These are phyloP conservation scores for Hypoxylon lienhwacheense DNA, from an alignment of 495 filamentous ascomycete species.

Conservation along the genomic window DNA sequence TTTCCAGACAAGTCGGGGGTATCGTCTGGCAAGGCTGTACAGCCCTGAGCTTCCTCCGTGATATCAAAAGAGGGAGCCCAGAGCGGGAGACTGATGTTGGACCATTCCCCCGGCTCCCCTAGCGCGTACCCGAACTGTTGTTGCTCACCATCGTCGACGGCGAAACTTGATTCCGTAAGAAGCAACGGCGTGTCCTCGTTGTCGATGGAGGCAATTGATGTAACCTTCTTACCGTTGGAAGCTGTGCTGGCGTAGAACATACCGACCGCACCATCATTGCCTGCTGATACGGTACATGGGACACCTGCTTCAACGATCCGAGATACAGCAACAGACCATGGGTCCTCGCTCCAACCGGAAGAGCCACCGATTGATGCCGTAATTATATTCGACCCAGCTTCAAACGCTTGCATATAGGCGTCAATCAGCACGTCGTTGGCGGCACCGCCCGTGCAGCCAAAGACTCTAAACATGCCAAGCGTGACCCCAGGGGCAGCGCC, in stretches of 20 bases:
- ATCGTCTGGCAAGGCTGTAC: conserved; percentile 46
- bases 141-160: conserved; percentile 32
- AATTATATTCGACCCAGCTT: conserved; percentile 61
- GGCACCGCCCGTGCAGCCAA: conserved; percentile 53
- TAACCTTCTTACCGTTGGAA: conserved; percentile 53
- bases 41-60: conserved; percentile 49
- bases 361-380: conserved; percentile 61
- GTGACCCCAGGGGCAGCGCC: conserved; percentile 59
- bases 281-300: conserved; percentile 57
- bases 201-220: conserved; percentile 57
- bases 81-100: conserved; percentile 48
- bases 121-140: conserved; percentile 44
- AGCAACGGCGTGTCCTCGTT: conserved; percentile 49
- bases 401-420: conserved; percentile 59
- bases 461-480: conserved; percentile 58
- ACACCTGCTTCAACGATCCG: conserved; percentile 59
- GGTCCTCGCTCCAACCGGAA: conserved; percentile 58
- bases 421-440: conserved; percentile 57
- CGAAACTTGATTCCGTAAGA: conserved; percentile 42
- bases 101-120: conserved; percentile 45
- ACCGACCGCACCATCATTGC: conserved; percentile 56
- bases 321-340: conserved; percentile 56
- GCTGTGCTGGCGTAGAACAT: conserved; percentile 59
- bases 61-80: conserved; percentile 55
- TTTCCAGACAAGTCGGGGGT: conserved; percentile 55